Percentiles rank a stretch among this genome's conserved stretches.
phyloP scores from a whole-genome alignment of 352 stramenopile species.

The Phytophthora citrophthora region DNA sequence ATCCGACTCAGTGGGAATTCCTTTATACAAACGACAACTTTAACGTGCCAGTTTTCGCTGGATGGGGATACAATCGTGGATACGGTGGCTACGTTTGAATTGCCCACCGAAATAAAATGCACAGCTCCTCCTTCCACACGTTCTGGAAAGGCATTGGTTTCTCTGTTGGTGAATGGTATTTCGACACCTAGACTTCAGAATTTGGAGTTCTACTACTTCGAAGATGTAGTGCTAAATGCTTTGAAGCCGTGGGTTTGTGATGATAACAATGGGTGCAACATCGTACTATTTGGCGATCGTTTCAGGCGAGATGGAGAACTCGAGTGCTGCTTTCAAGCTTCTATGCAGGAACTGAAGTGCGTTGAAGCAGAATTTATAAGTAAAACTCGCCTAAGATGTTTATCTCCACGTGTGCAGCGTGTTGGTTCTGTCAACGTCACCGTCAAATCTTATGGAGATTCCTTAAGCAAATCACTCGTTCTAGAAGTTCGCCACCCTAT shows the following conservation, averaged over 20 bases:
- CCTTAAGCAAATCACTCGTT: constrained; percentile 9
- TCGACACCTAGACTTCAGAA: constrained; percentile 19
- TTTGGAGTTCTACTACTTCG: constrained; percentile 44
- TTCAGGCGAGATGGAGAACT: constrained; percentile 48
- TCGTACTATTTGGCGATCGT: constrained; percentile 25
- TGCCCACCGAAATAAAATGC: constrained; percentile 28
- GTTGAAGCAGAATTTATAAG: constrained; percentile 39
- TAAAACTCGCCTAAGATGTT: constrained; percentile 37
- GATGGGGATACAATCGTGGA: constrained; percentile 3
- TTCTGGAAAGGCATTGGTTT: constrained; percentile 24
- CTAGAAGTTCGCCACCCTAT: constrained; percentile 42
- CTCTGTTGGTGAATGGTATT: constrained; percentile 40
- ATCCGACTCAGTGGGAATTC: constrained; percentile 42
- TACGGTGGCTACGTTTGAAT: constrained; percentile 22
- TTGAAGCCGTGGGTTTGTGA: constrained; percentile 61
- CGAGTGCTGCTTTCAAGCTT: constrained; percentile 60
- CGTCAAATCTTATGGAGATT: constrained; percentile 23
- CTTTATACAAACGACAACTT: constrained; percentile 28
- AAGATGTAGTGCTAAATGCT: constrained; percentile 34
- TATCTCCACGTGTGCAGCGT: constrained; percentile 27
- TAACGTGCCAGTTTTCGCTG: constrained; percentile 41
- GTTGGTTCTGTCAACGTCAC: constrained; percentile 22
- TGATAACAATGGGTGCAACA: constrained; percentile 36
- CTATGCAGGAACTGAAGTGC: constrained; percentile 14
- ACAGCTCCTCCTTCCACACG: constrained; percentile 15